Conservation (phyloP, 2,329 filamentous ascomycete genomes). For the Pestalotiopsis sp. region DNA sequence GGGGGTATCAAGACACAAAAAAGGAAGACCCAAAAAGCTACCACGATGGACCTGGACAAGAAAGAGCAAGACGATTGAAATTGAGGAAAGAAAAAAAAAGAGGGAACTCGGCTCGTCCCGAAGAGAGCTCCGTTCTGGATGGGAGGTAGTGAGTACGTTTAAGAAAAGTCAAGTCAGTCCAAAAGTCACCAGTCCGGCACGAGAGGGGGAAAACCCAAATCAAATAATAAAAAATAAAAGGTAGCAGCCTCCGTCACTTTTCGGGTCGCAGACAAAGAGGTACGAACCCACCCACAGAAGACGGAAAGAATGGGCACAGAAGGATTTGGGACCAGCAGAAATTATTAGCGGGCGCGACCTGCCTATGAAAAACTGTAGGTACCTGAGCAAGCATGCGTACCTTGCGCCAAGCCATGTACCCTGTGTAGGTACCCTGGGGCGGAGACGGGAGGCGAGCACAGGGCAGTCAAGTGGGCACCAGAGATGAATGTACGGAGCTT, state of each 20-base stretch:
- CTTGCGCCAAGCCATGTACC: background rate
- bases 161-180: background rate
- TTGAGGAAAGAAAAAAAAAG: background rate
- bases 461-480: background rate
- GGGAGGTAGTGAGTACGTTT: background rate
- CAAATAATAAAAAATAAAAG: background rate
- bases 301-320: slow-evolving; percentile 11
- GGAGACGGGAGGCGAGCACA: background rate
- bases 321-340: slow-evolving; percentile 14
- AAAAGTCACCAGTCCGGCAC: background rate
- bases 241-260: background rate
- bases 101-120: slow-evolving; percentile 8
- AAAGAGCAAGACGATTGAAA: background rate
- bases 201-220: background rate
- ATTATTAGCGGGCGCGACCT: slow-evolving; percentile 12
- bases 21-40: background rate
- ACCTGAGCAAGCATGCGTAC: background rate
- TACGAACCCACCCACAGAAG: slow-evolving; percentile 6
- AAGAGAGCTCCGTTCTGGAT: background rate
- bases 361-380: background rate
- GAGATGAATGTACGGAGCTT: background rate
- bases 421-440: background rate
- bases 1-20: slow-evolving; percentile 3
- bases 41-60: background rate
- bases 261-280: slow-evolving; percentile 1